Evolutionary conservation across 2,329 filamentous ascomycete genomes (phyloP).

Genomic region (Fusarium anthophilum): DNA sequence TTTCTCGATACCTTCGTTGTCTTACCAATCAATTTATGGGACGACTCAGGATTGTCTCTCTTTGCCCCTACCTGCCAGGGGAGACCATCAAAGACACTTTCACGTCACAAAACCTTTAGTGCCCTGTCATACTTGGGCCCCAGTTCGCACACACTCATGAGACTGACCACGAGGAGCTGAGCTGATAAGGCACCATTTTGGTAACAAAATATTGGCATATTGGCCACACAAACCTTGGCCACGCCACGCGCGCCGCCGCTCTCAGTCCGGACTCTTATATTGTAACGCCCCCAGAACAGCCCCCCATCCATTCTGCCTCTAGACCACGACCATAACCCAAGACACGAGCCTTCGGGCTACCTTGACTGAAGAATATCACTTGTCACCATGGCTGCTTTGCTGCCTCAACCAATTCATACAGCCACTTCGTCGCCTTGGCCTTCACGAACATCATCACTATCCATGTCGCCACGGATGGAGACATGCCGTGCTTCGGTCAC

Average conservation of each 20-base stretch:
- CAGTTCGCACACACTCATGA: constrained; percentile 1
- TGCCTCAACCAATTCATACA: constrained; percentile 27
- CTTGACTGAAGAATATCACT: neutral
- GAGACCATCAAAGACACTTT: constrained; percentile 29
- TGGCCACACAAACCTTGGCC: constrained; percentile 36
- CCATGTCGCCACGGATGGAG: constrained; percentile 27
- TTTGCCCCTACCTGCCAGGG: constrained; percentile 15
- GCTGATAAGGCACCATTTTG: constrained; percentile 20
- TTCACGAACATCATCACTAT: constrained; percentile 16
- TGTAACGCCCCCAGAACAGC: constrained; percentile 31
- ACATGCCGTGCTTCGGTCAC: constrained; percentile 11
- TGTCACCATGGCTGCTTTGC: constrained; percentile 31
- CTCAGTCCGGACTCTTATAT: constrained; percentile 38
- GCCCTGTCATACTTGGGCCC: constrained; percentile 15
- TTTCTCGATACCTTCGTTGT: constrained; percentile 29
- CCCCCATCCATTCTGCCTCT: constrained; percentile 18
- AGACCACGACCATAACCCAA: neutral
- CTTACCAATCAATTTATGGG: constrained; percentile 30
- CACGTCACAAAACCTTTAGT: constrained; percentile 18
- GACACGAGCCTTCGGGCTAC: constrained; percentile 5
- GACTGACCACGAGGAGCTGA: constrained; percentile 29
- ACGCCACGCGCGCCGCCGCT: constrained; percentile 34
- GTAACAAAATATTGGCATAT: constrained; percentile 32
- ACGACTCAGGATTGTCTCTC: constrained; percentile 30
- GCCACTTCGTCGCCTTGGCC: constrained; percentile 22